Evolutionary conservation across 805 yeast genomes (phyloP).

Genomic region (Schizosaccharomyces cryophilus): DNA sequence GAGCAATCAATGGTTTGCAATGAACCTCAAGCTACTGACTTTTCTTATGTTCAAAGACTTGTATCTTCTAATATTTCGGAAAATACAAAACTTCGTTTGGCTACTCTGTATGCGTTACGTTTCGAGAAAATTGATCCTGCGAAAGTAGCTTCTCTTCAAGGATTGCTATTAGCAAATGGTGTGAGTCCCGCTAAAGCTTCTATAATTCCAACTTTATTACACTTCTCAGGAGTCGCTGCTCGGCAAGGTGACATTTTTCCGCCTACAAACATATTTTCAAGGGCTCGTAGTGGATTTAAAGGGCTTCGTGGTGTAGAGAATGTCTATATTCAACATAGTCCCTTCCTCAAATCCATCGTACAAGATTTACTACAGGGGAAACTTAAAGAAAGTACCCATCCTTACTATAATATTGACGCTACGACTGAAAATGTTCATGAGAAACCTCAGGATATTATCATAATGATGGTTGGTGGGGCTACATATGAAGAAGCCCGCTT

Average conservation of each 20-base stretch:
- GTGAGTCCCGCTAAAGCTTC: constrained; percentile 16
- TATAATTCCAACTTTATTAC: constrained; percentile 19
- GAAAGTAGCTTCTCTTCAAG: constrained; percentile 16
- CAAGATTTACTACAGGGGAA: constrained; percentile 20
- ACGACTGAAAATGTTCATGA: constrained; percentile 10
- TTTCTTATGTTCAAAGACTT: constrained; percentile 29
- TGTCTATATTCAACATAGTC: constrained; percentile 75
- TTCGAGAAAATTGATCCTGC: constrained; percentile 27
- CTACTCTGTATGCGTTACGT: constrained; percentile 48
- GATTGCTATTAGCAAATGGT: constrained; percentile 6
- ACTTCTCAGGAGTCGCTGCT: constrained; percentile 20
- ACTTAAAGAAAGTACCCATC: constrained; percentile 19
- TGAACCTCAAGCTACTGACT: constrained; percentile 32
- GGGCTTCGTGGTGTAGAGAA: constrained; percentile 23
- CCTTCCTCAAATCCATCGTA: constrained; percentile 33
- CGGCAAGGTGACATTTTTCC: constrained; percentile 21
- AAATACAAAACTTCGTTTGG: constrained; percentile 40
- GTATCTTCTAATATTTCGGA: constrained; percentile 21
- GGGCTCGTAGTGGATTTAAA: constrained; percentile 20
- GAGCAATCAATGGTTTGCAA: constrained; percentile 66
- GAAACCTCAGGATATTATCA: constrained; percentile 16
- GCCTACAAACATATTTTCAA: constrained; percentile 17
- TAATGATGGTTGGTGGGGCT: constrained; percentile 50
- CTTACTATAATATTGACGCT: constrained; percentile 20
- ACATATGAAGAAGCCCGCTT: constrained; percentile 83